Base-by-base conservation (phyloP, 108 stramenopile species). In the Nannochloropsis salina region DNA sequence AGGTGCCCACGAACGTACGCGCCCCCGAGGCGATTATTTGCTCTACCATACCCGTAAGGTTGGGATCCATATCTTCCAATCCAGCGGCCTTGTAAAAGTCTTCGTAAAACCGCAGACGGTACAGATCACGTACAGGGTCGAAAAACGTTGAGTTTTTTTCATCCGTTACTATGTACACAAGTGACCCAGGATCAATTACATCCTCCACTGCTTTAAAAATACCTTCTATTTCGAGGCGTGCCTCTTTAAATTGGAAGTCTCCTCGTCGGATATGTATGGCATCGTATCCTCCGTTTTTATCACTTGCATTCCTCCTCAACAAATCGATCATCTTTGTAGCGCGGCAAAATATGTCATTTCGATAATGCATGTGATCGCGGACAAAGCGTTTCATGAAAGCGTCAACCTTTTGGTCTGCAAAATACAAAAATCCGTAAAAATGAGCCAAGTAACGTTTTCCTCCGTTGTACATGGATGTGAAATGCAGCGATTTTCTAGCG, bases 21-120 rank as follows among this genome's bases (percentile, higher is more conserved):
- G 93, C 96, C 85, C 95, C 85, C 9, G 94, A 93, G 9, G 95
- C 94, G 18, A 98, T 91, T 87, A 96, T 93, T 6, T 93, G 93
- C 85, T 97, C 97, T 82, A 97, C 94, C 96, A 98, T 98, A 42
- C 96, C 96, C 41, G 93, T 90, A 85, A 91, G 95, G 85, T 96
- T 96, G 9, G 94, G 92, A 88, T 98, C 94, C 51, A 96, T 83
- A 42, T 89, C 91, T 10, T 86, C 88, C 83, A 96, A 84, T 31
- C 42, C 90, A 0, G 87, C 89, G 10, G 43, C 31, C 43, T 86
- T 82, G 21, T 45, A 10, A 90, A 90, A 90, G 86, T 91, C 90
- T 42, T 90, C 85, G 83, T 90, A 79, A 45, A 84, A 89, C 42
- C 82, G 82, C 8, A 85, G 42, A 9, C 83, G 85, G 42, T 83